Percentiles rank a stretch among this genome's conserved stretches.
Evolutionary conservation across 2,329 filamentous ascomycete species (phyloP).

Genomic region (Fusarium vanettenii): DNA sequence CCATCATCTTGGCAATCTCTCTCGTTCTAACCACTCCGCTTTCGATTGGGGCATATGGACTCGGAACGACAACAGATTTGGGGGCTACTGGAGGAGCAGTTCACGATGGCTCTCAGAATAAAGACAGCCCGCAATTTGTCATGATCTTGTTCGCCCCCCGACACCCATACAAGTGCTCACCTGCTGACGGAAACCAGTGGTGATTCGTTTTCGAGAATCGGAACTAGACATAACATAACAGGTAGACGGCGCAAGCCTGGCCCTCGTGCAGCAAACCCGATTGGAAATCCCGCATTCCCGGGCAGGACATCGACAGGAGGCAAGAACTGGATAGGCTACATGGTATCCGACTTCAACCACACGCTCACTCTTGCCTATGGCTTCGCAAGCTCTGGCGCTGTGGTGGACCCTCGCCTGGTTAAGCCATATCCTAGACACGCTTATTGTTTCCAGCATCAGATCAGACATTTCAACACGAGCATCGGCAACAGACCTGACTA

Average conservation of each 20-base stretch:
- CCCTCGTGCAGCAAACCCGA: constrained; percentile 5
- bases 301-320: constrained; percentile 4
- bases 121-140: background rate
- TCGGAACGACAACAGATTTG: background rate
- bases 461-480: background rate
- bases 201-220: constrained; percentile 6
- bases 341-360: constrained; percentile 3
- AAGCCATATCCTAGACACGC: background rate
- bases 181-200: constrained; percentile 2
- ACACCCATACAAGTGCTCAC: too few relatives aligned
- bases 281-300: constrained; percentile 16
- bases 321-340: constrained; percentile 7
- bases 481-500: background rate
- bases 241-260: background rate
- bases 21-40: background rate
- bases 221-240: background rate
- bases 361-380: constrained; percentile 3
- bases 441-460: background rate
- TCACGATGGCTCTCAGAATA: background rate
- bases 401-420: background rate
- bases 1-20: background rate
- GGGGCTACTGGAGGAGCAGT: background rate
- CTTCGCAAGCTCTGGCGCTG: background rate
- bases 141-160: background rate
- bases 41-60: too few relatives aligned